Conservation (phyloP, 1,139 yeast species). For the Eremothecium gossypii region DNA sequence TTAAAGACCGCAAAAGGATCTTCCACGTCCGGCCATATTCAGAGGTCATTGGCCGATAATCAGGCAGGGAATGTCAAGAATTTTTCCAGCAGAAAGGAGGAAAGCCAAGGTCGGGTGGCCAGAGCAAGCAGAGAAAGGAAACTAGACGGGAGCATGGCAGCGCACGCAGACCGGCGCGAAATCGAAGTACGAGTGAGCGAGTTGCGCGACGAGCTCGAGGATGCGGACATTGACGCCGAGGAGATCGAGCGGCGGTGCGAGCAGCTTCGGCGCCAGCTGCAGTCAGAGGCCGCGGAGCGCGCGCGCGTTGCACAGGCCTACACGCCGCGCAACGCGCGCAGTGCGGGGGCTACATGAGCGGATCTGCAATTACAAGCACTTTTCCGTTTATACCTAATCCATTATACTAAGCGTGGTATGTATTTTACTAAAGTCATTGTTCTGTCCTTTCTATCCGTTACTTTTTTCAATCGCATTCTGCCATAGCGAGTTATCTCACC, state of each 20-base stretch:
- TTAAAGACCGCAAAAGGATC: slow-evolving; percentile 27
- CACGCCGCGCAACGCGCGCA: neutral
- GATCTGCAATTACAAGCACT: too few relatives aligned
- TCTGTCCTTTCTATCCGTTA: too few relatives aligned
- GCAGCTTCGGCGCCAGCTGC: slow-evolving; percentile 10
- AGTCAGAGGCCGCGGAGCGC: neutral
- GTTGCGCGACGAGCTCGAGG: slow-evolving; percentile 20
- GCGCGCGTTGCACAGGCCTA: neutral
- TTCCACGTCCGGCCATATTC: slow-evolving; percentile 27
- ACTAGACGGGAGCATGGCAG: slow-evolving; percentile 9
- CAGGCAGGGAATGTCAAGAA: slow-evolving; percentile 7
- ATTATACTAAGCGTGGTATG: too few relatives aligned
- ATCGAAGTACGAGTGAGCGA: slow-evolving; percentile 20
- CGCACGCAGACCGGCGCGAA: slow-evolving; percentile 13
- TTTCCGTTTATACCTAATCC: too few relatives aligned
- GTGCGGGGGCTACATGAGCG: neutral
- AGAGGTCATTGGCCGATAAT: slow-evolving; percentile 18
- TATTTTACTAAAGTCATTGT: too few relatives aligned
- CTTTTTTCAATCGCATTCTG: neutral
- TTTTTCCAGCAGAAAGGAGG: slow-evolving; percentile 4
- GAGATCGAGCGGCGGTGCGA: slow-evolving; percentile 18
- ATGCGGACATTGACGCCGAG: slow-evolving; percentile 12
- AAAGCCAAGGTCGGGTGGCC: neutral
- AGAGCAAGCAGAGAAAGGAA: slow-evolving; percentile 1
- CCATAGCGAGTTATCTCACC: slow-evolving; percentile 1